Evolutionary conservation across 371 early-diverging fungal genomes (phyloP), one percentile per base, ranked within the genome.

Genomic region (Blastocladiella emersonii): DNA sequence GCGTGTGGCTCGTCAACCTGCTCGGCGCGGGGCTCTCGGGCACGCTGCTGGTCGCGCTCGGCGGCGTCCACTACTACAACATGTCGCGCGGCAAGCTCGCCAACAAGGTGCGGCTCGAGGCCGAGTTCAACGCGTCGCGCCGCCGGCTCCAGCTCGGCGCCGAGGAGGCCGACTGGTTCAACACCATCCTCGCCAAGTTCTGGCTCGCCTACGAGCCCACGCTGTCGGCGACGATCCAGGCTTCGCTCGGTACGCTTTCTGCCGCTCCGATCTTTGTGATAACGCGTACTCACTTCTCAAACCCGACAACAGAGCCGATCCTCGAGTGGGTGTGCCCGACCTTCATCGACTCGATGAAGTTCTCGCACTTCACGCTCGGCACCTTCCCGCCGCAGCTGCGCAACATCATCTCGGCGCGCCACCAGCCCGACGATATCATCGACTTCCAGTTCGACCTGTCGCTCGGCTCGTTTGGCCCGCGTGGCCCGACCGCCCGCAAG

Each of bases 121-220:
- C 53, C 53, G 53, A 51, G 53, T 51, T 15, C 53, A 30, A 27
- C 17, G 53, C 53, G 21, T 21, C 21, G n/a, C 35, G 37, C 36
- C 25, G 37, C 27, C n/a, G 32, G 17, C n/a, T 25, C 35, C 59
- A 59, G 32, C 27, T 59, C 30, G 59, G 43, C 15, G 15, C 37
- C 36, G 59, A 59, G 43, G 41, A 43, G 30, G 78, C 74, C n/a
- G 74, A 78, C 41, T 79, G 79, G 79, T 66, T 79, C 57, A 79
- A 79, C 64, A 68, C 65, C 39, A 65, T 74, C 27, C 44, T 74
- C n/a, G 68, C 64, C 49, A 68, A 69, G 57, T 66, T 75, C 30
- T 79, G 79, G 79, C 63, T 68, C 27, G 69, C 70, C 41, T 66
- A 65, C 37, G 79, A 79, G 67, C 66, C 75, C 23, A 63, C 66